Evolutionary conservation across 23 red algal species (phyloP).

Genomic region (Agarophyton chilense): DNA sequence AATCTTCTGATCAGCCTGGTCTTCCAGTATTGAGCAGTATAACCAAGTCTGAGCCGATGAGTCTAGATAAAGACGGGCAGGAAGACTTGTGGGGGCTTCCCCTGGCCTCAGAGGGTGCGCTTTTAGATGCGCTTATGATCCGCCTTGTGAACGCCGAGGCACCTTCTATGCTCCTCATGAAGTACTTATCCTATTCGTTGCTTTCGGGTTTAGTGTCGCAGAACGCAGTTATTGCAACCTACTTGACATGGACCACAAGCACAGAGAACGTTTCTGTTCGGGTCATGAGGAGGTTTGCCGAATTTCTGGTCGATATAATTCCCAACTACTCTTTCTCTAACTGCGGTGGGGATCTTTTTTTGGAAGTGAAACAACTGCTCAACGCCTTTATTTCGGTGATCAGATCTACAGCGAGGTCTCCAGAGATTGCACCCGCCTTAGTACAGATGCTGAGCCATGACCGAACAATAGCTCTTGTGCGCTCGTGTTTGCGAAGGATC

Average conservation of each 20-base stretch:
- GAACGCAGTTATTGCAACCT: slow-evolving; percentile 32
- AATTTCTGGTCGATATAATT: slow-evolving; percentile 33
- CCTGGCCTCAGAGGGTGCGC: slow-evolving; percentile 51
- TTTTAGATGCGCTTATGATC: slow-evolving; percentile 43
- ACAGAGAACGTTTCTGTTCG: slow-evolving; percentile 11
- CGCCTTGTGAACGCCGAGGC: slow-evolving; percentile 25
- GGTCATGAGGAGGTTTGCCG: slow-evolving; percentile 42
- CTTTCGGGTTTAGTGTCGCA: slow-evolving; percentile 50
- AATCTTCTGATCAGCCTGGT: slow-evolving; percentile 4
- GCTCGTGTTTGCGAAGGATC: slow-evolving; percentile 26
- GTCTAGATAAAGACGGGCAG: background rate
- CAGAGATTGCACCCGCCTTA: slow-evolving; percentile 42
- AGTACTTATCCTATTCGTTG: slow-evolving; percentile 53
- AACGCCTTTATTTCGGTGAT: slow-evolving; percentile 46
- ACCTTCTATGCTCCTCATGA: slow-evolving; percentile 24
- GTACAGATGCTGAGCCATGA: slow-evolving; percentile 51
- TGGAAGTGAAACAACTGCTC: slow-evolving; percentile 52
- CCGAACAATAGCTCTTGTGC: slow-evolving; percentile 55
- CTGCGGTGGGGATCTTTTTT: slow-evolving; percentile 14
- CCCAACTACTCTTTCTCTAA: slow-evolving; percentile 55
- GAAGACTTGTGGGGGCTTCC: slow-evolving; percentile 41
- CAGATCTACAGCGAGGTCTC: slow-evolving; percentile 44
- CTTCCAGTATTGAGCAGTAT: background rate
- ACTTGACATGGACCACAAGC: slow-evolving; percentile 31
- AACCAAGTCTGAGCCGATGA: background rate